Evolutionary conservation across 306 rosid genomes (phyloP), one percentile per base, ranked within the genome.

Genomic region (Casuarina glauca): DNA sequence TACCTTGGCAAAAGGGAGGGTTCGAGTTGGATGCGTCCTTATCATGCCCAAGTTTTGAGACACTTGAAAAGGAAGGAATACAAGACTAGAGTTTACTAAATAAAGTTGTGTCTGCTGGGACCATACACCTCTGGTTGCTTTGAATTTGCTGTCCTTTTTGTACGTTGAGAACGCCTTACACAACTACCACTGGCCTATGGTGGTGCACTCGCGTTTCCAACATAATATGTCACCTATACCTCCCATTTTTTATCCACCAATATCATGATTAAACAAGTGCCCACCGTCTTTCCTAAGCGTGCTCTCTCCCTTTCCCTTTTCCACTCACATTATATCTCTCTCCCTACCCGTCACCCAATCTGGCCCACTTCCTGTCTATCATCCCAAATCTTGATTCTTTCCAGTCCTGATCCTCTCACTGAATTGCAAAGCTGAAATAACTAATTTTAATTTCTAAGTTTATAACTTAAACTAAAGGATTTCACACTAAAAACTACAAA

Each of bases 181-280:
- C 53, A 9, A 11, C 58, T 49, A 20, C 61, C 74, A 71, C 35
- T 71, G 57, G 74, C 53, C 74, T 13, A 60, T 71, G 43, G 61
- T 49, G 72, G 58, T 44, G 74, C 74, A 70, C 55, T 49, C 58
- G 20, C 1, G 7, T 64, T 11, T 64, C 49, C 49, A 41, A 17
- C 49, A 17, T 6, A 39, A 41, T 66, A 41, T 66, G 11, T 6
- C 20, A n/a, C 48, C 50, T 41, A 16, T n/a, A 17, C 42, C 10
- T 15, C 20, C 46, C 70, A 3, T 32, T 39, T 43, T 42, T 66
- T 41, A 66, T 66, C 71, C 71, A 66, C 71, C 26, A 42, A 66
- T 66, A 66, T 66, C 50, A 42, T 42, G 11, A n/a, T 58, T 41
- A 17, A 39, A n/a, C 35, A 16, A 66, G 13, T 66, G 70, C 13